phyloP scores from a whole-genome alignment of 371 early-diverging fungal species.

The Rhizoclosmatium hyalinum region DNA sequence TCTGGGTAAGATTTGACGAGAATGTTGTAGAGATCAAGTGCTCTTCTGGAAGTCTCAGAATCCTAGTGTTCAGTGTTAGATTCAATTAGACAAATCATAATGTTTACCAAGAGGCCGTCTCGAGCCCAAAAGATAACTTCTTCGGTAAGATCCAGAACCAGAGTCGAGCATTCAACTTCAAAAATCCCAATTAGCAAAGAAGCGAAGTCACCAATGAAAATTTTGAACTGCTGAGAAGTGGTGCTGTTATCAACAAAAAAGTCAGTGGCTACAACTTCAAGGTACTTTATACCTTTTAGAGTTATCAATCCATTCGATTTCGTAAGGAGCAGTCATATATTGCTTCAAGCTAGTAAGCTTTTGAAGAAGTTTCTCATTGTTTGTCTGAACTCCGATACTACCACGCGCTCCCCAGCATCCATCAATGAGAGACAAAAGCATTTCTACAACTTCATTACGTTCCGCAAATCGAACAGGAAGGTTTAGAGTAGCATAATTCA shows the following conservation, averaged over 20 bases:
- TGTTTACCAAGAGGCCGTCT: slow-evolving; percentile 44
- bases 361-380: slow-evolving; percentile 14
- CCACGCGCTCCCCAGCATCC: slow-evolving; percentile 25
- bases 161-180: slow-evolving; percentile 34
- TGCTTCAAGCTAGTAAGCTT: slow-evolving; percentile 15
- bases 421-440: slow-evolving; percentile 23
- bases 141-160: slow-evolving; percentile 33
- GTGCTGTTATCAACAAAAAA: slow-evolving; percentile 1
- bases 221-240: slow-evolving; percentile 25
- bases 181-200: slow-evolving; percentile 42
- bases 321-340: slow-evolving; percentile 16
- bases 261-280: neutral
- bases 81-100: neutral
- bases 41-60: slow-evolving; percentile 39
- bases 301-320: slow-evolving; percentile 40
- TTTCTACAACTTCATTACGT: slow-evolving; percentile 13
- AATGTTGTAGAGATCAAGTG: slow-evolving; percentile 39
- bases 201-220: slow-evolving; percentile 41
- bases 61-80: slow-evolving; percentile 26
- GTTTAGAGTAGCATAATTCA: slow-evolving; percentile 49
- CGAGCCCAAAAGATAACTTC: slow-evolving; percentile 48
- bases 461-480: slow-evolving; percentile 44
- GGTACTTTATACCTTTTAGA: slow-evolving; percentile 10
- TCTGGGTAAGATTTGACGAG: slow-evolving; percentile 37
- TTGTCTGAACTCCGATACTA: neutral